A percentile compares a stretch with the other conserved stretches of the same genome.
These are phyloP conservation scores for Cyclotella baltica DNA, from an alignment of 108 stramenopile species.

Conservation along the genomic window DNA sequence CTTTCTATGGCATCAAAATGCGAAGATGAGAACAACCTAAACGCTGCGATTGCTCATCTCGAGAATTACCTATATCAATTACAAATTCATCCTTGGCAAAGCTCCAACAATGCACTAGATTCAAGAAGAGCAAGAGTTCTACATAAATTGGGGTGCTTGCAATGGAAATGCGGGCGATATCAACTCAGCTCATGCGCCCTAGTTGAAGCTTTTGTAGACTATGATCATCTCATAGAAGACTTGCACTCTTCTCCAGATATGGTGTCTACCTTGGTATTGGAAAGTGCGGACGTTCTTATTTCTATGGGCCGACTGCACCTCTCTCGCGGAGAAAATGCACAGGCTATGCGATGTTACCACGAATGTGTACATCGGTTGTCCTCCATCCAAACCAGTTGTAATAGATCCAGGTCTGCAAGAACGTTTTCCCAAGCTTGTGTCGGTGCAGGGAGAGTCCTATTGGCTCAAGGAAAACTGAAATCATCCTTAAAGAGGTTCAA, in stretches of 20 bases:
- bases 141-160: constrained; percentile 21
- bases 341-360: constrained; percentile 18
- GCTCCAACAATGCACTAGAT: neutral
- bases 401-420: neutral
- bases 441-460: constrained; percentile 27
- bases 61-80: constrained; percentile 6
- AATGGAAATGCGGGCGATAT: constrained; percentile 24
- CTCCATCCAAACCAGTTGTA: neutral
- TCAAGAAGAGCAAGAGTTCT: constrained; percentile 9
- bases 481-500: constrained; percentile 12
- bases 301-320: constrained; percentile 11
- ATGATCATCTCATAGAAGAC: constrained; percentile 9
- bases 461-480: constrained; percentile 19
- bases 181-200: neutral
- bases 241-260: neutral
- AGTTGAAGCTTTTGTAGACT: neutral
- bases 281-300: constrained; percentile 6
- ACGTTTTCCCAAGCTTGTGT: constrained; percentile 27
- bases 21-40: constrained; percentile 16
- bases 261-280: neutral
- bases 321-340: constrained; percentile 4
- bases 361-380: constrained; percentile 23
- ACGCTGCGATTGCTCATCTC: constrained; percentile 9
- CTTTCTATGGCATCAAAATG: constrained; percentile 12
- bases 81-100: neutral